Evolutionary conservation across 495 filamentous ascomycete genomes (phyloP), one percentile per base, ranked within the genome.

Genomic region (Aspergillus saccharolyticus): DNA sequence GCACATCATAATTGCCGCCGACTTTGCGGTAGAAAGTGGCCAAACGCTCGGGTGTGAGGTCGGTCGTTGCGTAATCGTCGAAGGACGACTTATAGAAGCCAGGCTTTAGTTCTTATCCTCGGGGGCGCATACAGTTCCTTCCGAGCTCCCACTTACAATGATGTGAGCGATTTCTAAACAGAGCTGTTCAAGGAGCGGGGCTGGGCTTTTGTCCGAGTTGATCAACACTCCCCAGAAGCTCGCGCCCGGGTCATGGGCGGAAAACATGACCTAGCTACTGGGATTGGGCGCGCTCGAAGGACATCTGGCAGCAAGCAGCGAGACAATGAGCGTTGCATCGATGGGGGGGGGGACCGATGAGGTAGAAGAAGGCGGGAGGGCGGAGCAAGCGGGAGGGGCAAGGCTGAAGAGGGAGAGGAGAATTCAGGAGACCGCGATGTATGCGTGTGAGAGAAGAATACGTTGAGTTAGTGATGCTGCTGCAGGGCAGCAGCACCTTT

Each of bases 21-120:
- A 96, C 88, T 43, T 83, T 78, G 61, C 86, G 88, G 72, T 98
- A 98, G 75, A 96, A 98, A 12, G 83, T 73, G 2, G 93, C 88
- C 24, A 98, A 80, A 69, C 97, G 95, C 42, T 81, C 74, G 0
- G 95, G 92, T 2, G 83, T 90, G 39, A 98, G 76, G 63, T 84
- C 80, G 46, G 72, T 73, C 6, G 81, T 79, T 33, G 84, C 82
- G 61, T 73, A 83, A 52, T 89, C 82, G 33, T 88, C 86, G 55
- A 94, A 79, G 12, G 84, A 76, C 43, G 76, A 71, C 68, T 82
- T 46, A 39, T 49, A 45, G 45, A 24, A 47, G 42, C 54, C 2
- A 59, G 33, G 19, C 24, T 42, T 62, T 24, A 62, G 50, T 33
- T 48, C 44, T 53, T 42, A 44, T 33, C n/a, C 8, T 57, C 47